phyloP scores from a whole-genome alignment of 805 yeast genomes.

The Sugiyamaella lignohabitans region DNA sequence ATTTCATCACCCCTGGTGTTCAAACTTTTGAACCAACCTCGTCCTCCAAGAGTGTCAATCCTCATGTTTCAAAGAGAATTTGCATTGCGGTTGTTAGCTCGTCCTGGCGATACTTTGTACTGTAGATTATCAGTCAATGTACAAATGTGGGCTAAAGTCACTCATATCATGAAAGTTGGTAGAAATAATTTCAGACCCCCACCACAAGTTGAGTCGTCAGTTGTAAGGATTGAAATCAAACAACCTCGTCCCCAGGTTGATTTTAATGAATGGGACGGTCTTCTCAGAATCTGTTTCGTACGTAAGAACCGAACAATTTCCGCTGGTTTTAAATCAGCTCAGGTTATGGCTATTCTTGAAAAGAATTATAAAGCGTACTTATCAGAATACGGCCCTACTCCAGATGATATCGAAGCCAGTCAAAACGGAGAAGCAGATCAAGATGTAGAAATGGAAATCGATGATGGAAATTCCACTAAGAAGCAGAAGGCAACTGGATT shows the following conservation, averaged over 20 bases:
- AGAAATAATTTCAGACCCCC: constrained; percentile 96
- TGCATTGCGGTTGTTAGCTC: constrained; percentile 85
- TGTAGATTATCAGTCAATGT: constrained; percentile 94
- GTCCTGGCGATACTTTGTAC: constrained; percentile 93
- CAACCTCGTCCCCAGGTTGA: constrained; percentile 91
- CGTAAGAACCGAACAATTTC: constrained; percentile 88
- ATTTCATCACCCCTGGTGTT: constrained; percentile 95
- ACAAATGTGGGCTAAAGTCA: constrained; percentile 99
- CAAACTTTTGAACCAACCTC: constrained; percentile 81
- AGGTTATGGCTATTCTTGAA: constrained; percentile 74
- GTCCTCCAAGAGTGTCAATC: constrained; percentile 90
- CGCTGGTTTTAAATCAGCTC: constrained; percentile 82
- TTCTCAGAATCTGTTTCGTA: constrained; percentile 83
- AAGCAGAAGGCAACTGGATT: constrained; percentile 4
- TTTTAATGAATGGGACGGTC: constrained; percentile 95
- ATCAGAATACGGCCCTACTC: constrained; percentile 43
- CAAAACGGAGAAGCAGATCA: constrained; percentile 29
- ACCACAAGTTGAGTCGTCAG: constrained; percentile 96
- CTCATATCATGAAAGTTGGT: constrained; percentile 98
- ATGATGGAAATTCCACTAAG: constrained; percentile 21
- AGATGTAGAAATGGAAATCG: constrained; percentile 31
- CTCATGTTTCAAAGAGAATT: constrained; percentile 98
- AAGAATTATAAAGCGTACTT: constrained; percentile 80
- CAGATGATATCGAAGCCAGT: constrained; percentile 33
- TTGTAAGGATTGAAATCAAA: constrained; percentile 88